A percentile compares a stretch with the other conserved stretches of the same genome.
Conservation (phyloP, 2,329 filamentous ascomycete species). For the Thielaviopsis euricoi region DNA sequence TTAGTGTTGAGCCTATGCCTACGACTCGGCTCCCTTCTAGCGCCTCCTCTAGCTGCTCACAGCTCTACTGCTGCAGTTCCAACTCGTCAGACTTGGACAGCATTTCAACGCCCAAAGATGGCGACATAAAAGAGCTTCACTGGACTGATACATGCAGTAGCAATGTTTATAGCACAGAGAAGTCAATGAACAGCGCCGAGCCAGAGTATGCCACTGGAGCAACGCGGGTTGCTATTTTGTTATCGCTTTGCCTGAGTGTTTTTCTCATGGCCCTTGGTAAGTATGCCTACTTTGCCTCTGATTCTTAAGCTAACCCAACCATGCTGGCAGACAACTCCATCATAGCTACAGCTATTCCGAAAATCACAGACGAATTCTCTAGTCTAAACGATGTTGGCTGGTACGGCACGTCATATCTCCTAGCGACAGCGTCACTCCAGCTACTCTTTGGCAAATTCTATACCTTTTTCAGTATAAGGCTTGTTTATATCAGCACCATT, state of each 20-base stretch:
- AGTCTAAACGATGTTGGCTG: conserved; percentile 31
- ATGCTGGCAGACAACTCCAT: conserved; percentile 22
- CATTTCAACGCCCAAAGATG: too few relatives aligned
- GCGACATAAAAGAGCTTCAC: too few relatives aligned
- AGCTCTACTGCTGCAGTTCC: too few relatives aligned
- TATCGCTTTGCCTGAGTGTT: conserved; percentile 20
- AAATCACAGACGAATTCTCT: conserved; percentile 26
- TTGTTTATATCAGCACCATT: conserved; percentile 23
- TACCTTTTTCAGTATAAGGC: conserved; percentile 28
- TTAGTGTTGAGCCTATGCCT: too few relatives aligned
- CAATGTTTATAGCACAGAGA: background rate
- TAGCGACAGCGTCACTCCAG: conserved; percentile 25
- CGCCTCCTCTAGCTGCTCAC: too few relatives aligned
- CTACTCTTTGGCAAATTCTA: conserved; percentile 27
- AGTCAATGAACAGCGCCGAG: background rate
- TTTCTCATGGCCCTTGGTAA: conserved; percentile 25
- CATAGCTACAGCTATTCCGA: conserved; percentile 28
- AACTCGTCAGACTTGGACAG: too few relatives aligned
- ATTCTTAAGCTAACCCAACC: background rate
- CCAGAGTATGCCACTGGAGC: conserved; percentile 1
- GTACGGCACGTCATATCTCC: conserved; percentile 29
- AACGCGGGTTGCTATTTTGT: conserved; percentile 12
- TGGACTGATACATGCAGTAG: too few relatives aligned
- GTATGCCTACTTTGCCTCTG: background rate
- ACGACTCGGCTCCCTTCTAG: too few relatives aligned